Evolutionary conservation across 2,329 filamentous ascomycete genomes (phyloP).

Genomic region (Neonectria neomacrospora): DNA sequence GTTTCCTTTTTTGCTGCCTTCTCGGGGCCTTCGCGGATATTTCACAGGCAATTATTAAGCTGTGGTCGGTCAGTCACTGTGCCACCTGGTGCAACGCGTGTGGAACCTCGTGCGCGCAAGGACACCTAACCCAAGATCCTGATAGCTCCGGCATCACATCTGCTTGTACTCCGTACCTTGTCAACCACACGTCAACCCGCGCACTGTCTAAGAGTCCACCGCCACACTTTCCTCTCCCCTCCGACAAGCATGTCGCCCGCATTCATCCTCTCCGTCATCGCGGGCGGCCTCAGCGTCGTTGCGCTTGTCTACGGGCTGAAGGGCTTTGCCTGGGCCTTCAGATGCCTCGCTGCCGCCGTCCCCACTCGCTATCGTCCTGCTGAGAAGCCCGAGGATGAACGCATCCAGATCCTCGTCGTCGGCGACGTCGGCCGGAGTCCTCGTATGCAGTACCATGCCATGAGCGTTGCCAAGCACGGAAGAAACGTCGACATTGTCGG

Average conservation of each 20-base stretch:
- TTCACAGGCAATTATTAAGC: slow-evolving; percentile 11
- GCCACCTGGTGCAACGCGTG: neutral
- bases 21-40: neutral
- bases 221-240: slow-evolving; percentile 13
- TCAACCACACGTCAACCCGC: slow-evolving; percentile 16
- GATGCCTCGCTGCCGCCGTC: slow-evolving; percentile 38
- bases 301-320: slow-evolving; percentile 42
- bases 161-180: neutral
- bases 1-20: neutral
- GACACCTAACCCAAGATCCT: slow-evolving; percentile 20
- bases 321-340: slow-evolving; percentile 37
- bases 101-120: slow-evolving; percentile 22
- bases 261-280: slow-evolving; percentile 50
- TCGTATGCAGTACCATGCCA: slow-evolving; percentile 97
- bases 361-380: slow-evolving; percentile 52
- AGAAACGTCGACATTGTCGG: slow-evolving; percentile 86
- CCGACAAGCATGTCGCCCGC: slow-evolving; percentile 37
- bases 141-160: slow-evolving; percentile 5
- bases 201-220: slow-evolving; percentile 26
- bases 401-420: slow-evolving; percentile 85
- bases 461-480: slow-evolving; percentile 88
- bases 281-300: slow-evolving; percentile 50
- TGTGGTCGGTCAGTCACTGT: neutral
- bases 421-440: slow-evolving; percentile 96
- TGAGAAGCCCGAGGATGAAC: slow-evolving; percentile 52